Base-by-base conservation (phyloP, 1,284 basidiomycete species). In the Rhodofomes roseus region DNA sequence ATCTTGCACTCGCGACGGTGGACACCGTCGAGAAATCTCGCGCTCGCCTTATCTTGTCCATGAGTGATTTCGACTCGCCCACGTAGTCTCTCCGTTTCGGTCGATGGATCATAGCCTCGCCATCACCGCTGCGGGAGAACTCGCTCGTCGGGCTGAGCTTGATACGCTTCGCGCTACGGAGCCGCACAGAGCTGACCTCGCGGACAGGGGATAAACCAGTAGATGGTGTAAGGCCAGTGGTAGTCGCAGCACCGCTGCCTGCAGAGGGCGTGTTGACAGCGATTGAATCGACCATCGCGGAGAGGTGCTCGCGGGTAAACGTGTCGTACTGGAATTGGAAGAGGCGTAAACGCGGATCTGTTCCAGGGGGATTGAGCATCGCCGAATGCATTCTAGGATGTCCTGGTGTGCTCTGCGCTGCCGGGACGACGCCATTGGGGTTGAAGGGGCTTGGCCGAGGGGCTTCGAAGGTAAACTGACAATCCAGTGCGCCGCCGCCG, bases 311-410 rank as follows among this genome's bases (percentile, higher is more conserved):
- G 39, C 93, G 85, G 2, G 95, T 97, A 70, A 91, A 94, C 0
- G 95, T 96, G 73, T 98, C 95, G 71, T 96, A 96, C 62, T 92
- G 86, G 62, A 94, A 92, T 67, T 94, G 90, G 76, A 97, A 97
- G 36, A 96, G 80, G 5, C 89, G 88, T 8, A 95, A 81, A 16
- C 86, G 87, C 4, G 90, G 85, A 68, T 92, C 90, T 22, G 86
- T 85, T 16, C 77, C 65, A 20, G 84, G 83, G 37, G 79, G 63
- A 67, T 73, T 68, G 65, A 69, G 54, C 61, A 65, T 56, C 64
- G 60, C 50, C 72, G 64, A 34, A 41, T 55, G 23, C 34, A 37
- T 52, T 58, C 48, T 62, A 51, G 54, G 73, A 27, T 76, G 78
- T 36, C 77, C 81, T 1, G 86, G 85, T 1, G 86, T 89, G 65